phyloP scores from a whole-genome alignment of 1,284 basidiomycete species.

The Tilletia indica region DNA sequence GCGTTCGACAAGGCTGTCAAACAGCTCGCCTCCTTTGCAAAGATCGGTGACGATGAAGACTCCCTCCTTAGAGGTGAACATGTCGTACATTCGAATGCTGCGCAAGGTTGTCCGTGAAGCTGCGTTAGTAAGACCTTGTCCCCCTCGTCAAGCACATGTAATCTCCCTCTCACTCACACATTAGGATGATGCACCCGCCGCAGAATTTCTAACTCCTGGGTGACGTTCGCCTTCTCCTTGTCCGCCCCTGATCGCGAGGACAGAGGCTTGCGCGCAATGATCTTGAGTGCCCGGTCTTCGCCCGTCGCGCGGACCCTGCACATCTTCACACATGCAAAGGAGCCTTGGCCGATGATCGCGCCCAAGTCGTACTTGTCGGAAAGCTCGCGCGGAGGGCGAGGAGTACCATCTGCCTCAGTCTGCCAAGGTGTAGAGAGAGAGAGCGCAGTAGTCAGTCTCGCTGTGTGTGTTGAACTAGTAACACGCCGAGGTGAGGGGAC shows the following conservation, averaged over 20 bases:
- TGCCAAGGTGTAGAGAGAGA: slow-evolving; percentile 15
- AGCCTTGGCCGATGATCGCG: slow-evolving; percentile 47
- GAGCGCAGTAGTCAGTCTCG: neutral
- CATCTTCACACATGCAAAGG: slow-evolving; percentile 50
- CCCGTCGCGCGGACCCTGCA: slow-evolving; percentile 40
- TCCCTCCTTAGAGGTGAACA: slow-evolving; percentile 54
- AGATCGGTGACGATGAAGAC: slow-evolving; percentile 55
- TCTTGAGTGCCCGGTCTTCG: slow-evolving; percentile 49
- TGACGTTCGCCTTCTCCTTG: slow-evolving; percentile 35
- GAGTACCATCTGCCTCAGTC: slow-evolving; percentile 47
- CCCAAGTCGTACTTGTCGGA: slow-evolving; percentile 48
- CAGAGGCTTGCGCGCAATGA: slow-evolving; percentile 53
- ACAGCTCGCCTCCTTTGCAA: slow-evolving; percentile 52
- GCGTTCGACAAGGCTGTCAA: slow-evolving; percentile 50
- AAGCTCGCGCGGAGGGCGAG: slow-evolving; percentile 42
- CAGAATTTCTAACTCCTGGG: slow-evolving; percentile 49
- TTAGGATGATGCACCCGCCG: slow-evolving; percentile 48
- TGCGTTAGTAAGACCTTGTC: too few species aligned
- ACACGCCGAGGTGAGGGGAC: too few species aligned
- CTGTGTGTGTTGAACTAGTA: too few species aligned
- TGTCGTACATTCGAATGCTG: slow-evolving; percentile 53
- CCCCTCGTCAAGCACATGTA: neutral
- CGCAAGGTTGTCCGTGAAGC: neutral
- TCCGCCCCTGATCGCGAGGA: slow-evolving; percentile 28
- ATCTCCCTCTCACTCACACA: slow-evolving; percentile 5